phyloP scores from a whole-genome alignment of 352 stramenopile species.

The Phytophthora cactorum region DNA sequence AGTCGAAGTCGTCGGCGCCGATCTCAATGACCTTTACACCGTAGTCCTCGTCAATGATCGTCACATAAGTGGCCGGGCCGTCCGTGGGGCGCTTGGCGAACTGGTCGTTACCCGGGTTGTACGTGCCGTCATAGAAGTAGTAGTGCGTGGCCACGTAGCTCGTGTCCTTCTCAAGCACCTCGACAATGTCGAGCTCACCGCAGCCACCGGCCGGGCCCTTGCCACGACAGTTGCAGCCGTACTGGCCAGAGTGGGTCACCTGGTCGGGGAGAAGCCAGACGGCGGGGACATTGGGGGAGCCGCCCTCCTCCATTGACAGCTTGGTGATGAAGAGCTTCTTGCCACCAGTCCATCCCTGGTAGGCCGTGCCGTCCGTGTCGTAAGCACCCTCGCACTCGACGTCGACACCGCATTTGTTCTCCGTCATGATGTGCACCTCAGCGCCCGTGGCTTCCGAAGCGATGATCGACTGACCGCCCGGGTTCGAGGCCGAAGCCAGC shows the following conservation, averaged over 20 bases:
- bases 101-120: constrained; percentile 67
- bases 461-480: constrained; percentile 46
- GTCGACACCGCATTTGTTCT: constrained; percentile 60
- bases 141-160: constrained; percentile 77
- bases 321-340: constrained; percentile 86
- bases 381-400: constrained; percentile 68
- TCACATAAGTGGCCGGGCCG: constrained; percentile 64
- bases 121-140: constrained; percentile 76
- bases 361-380: constrained; percentile 71
- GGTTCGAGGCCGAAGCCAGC: constrained; percentile 56
- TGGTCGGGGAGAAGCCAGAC: constrained; percentile 81
- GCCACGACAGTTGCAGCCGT: constrained; percentile 85
- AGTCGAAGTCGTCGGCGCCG: constrained; percentile 70
- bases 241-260: constrained; percentile 72
- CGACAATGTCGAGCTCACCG: constrained; percentile 80
- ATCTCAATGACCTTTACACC: constrained; percentile 76
- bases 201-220: constrained; percentile 65
- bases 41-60: constrained; percentile 71
- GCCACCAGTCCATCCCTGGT: constrained; percentile 66
- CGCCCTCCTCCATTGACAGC: constrained; percentile 59
- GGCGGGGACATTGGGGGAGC: constrained; percentile 62
- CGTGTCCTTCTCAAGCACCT: constrained; percentile 71
- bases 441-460: constrained; percentile 68
- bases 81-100: constrained; percentile 58
- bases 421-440: constrained; percentile 81